Evolutionary conservation across 257 asterid genomes (phyloP), one percentile per base, ranked within the genome.

Genomic region (Echites panduratus): DNA sequence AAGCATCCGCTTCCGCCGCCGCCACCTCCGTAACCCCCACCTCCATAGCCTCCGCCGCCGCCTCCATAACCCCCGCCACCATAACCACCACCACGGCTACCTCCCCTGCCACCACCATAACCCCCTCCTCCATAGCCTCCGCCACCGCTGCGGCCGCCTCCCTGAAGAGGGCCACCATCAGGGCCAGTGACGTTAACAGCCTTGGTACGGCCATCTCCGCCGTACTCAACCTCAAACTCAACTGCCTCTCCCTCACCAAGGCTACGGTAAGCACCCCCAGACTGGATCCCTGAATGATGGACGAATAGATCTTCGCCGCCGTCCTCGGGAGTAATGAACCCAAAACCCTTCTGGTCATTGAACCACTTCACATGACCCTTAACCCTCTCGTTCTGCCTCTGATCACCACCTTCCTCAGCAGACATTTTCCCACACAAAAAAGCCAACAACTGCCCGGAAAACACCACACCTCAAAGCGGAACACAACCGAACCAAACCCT

Each of bases 341-440:
- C 98, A 41, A 83, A 93, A 0, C 98, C 98, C 52, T 90, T 93
- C 32, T 87, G 93, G 61, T 86, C 96, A 73, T 80, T 86, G 76
- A 93, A 93, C 98, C 98, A 93, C 76, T 93, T 93, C 5, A 93
- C 98, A 0, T 77, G 72, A 0, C 98, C 98, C 84, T 68, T 86
- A 5, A 73, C 78, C 79, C 83, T 81, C 27, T 82, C 84, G 22
- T 70, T 74, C 58, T 78, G 67, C 57, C 22, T 29, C 61, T 58
- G 74, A 48, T 70, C 79, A 26, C 68, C 87, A 56, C 16, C 68
- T 27, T 79, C 77, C 35, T 74, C 83, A 0, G 81, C 73, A 0
- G 83, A 82, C 88, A 77, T 79, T 50, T 17, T 22, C 43, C 44
- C 9, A 5, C 56, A 11, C 68, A 8, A 16, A 50, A 50, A 50